Evolutionary conservation across 257 asterid genomes (phyloP).

Genomic region (Penstemon eatonii): DNA sequence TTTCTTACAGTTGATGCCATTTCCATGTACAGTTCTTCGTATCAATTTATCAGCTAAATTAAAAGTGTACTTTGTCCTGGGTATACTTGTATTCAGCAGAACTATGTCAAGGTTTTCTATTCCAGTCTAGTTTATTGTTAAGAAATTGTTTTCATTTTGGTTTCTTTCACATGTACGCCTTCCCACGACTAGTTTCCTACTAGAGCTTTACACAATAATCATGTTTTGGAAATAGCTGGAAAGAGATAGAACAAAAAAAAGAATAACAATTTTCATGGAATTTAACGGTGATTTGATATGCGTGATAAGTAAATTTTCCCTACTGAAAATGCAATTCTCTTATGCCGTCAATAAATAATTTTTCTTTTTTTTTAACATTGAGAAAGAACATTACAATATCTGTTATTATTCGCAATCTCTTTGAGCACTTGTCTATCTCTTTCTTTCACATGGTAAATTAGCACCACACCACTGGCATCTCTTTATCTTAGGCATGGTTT

Average conservation of each 20-base stretch:
- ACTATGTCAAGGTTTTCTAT: slow-evolving; percentile 10
- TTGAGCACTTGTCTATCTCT: not conserved
- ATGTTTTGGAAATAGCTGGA: not conserved
- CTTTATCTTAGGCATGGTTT: slow-evolving; percentile 14
- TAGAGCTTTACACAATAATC: not conserved
- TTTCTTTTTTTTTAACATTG: not conserved
- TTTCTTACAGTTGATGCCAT: not conserved
- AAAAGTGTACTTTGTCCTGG: not conserved
- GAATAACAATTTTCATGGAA: not conserved
- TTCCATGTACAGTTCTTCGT: not conserved
- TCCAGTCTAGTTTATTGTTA: not conserved
- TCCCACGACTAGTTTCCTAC: slow-evolving; percentile 13
- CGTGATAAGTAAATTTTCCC: not conserved
- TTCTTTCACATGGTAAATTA: not conserved
- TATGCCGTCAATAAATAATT: not conserved
- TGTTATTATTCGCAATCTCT: not conserved
- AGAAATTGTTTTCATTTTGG: not conserved
- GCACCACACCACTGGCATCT: not conserved
- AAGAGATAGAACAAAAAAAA: not conserved
- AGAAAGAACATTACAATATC: slow-evolving; percentile 4
- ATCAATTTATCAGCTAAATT: not conserved
- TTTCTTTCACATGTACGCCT: slow-evolving; percentile 6
- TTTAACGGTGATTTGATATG: slow-evolving; percentile 20
- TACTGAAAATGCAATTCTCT: not conserved
- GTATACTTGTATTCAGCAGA: slow-evolving; percentile 10